Base-by-base conservation (phyloP, 352 stramenopile species). In the Phytophthora pinifolia region DNA sequence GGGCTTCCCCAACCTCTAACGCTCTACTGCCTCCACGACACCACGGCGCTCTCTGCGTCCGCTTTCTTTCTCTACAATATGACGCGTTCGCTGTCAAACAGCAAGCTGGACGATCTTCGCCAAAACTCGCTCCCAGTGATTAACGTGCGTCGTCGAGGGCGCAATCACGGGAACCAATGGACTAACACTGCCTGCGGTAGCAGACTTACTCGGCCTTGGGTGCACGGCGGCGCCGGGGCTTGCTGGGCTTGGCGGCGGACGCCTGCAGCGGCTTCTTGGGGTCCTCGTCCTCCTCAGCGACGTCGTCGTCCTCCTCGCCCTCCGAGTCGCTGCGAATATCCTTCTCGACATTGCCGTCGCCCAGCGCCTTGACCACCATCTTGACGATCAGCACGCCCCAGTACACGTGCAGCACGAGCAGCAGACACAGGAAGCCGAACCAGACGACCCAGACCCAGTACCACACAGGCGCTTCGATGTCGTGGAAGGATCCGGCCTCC, bases 281-380 rank as follows among this genome's bases (percentile, higher is more conserved):
- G 20, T 57, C 29, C 14, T 65, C 47, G 18, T 63, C 63, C 30
- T 66, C 65, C 30, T 58, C 39, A 4, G 60, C 44, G 4, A 57
- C 38, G 9, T 47, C 56, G 9, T 47, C 56, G 17, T 74, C 67
- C 37, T 67, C 72, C 22, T 92, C 81, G 52, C 58, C 67, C 56
- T 89, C 82, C 30, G 82, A 92, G 56, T 89, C 82, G 54, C 79
- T 92, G 49, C 82, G 82, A 25, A 92, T 92, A 34, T 89, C 82
- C 62, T 89, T 89, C 59, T 92, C 78, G 14, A 89, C 79, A 54
- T 84, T 89, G 53, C 79, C 77, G 36, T 76, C 67, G 35, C 68
- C 53, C 7, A 92, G 65, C 32, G 76, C 76, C 61, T 80, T 81
- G 51, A 72, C 32, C 6, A 89, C 76, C 82, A 90, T 92, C 54